Conservation (phyloP, 768 basidiomycete species). For the Rhizopogon vinicolor region DNA sequence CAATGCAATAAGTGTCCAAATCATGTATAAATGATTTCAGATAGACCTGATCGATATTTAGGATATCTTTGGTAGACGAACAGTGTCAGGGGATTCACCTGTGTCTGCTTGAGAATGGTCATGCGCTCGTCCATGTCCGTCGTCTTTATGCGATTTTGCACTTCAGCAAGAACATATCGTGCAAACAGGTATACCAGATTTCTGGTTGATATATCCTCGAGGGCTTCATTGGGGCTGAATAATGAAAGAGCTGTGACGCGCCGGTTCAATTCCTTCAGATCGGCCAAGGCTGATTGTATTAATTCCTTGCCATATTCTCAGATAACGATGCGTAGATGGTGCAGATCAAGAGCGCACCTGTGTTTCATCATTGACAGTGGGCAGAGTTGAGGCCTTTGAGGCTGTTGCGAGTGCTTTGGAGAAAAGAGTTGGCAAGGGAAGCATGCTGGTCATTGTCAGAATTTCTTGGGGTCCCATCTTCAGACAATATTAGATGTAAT, state of each 20-base stretch:
- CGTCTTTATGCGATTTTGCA: constrained; percentile 55
- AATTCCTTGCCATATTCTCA: constrained; percentile 43
- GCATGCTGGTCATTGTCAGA: constrained; percentile 9
- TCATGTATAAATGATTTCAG: constrained; percentile 41
- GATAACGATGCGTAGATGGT: background rate
- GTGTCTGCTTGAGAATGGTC: constrained; percentile 44
- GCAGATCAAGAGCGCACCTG: constrained; percentile 29
- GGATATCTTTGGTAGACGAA: background rate
- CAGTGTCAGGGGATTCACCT: constrained; percentile 36
- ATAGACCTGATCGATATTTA: constrained; percentile 35
- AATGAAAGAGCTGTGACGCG: constrained; percentile 59
- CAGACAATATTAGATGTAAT: background rate
- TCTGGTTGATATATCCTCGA: constrained; percentile 77
- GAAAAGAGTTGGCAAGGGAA: constrained; percentile 36
- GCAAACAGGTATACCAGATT: constrained; percentile 75
- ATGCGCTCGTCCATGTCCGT: constrained; percentile 56
- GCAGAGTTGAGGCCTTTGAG: constrained; percentile 32
- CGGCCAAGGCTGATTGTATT: constrained; percentile 46
- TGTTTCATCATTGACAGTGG: constrained; percentile 40
- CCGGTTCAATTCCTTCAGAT: constrained; percentile 49
- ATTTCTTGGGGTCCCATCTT: constrained; percentile 3
- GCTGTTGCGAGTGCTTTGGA: constrained; percentile 33
- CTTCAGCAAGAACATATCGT: constrained; percentile 63
- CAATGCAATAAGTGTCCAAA: constrained; percentile 62
- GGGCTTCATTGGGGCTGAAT: constrained; percentile 79